Base-by-base conservation (phyloP, 768 basidiomycete genomes). In the Mycena capillaripes region DNA sequence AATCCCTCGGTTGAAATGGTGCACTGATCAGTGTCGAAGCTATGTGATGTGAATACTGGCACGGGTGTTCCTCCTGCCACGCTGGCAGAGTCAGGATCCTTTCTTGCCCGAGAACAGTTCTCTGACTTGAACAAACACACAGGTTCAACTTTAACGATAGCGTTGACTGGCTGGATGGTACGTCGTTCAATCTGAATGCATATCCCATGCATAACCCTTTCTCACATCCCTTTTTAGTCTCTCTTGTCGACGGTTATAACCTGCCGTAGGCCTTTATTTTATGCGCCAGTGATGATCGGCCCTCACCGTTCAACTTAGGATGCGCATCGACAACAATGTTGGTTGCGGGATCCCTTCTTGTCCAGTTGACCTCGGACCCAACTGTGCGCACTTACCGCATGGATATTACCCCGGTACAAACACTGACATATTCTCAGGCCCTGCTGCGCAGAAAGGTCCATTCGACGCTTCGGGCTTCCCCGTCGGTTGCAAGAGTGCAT, bases 181-280 rank as follows among this genome's bases (percentile, higher is more conserved):
- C 12, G 25, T 29, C 12, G 52, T 5, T 12, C 11, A 3, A 25
- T 27, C 5, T 29, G 4, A 1, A 5, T 29, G 27, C 11, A 8
- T 3, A 38, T 53, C 6, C 25, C n/a, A n/a, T n/a, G n/a, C n/a
- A n/a, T n/a, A 14, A 2, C 25, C 27, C 17, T 4, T 29, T 3
- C 52, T 53, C 25, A 53, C 27, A 6, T 11, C 12, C 16, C 36
- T 19, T 32, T 2, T 21, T 10, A 42, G 87, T 87, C 40, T 87
- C 86, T 29, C 79, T 89, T 3, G 87, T 88, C 40, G 85, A 88
- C 60, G 87, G 87, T 10, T 88, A 79, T 66, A 87, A 89, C 72
- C 65, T 89, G n/a, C 88, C 88, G 23, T 74, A 88, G 50, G 56
- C 36, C 0, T 9, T n/a, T 17, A 21, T 44, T 5, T 59, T 46